Conservation (phyloP, 768 basidiomycete species). For the Mycena albidolilacea region DNA sequence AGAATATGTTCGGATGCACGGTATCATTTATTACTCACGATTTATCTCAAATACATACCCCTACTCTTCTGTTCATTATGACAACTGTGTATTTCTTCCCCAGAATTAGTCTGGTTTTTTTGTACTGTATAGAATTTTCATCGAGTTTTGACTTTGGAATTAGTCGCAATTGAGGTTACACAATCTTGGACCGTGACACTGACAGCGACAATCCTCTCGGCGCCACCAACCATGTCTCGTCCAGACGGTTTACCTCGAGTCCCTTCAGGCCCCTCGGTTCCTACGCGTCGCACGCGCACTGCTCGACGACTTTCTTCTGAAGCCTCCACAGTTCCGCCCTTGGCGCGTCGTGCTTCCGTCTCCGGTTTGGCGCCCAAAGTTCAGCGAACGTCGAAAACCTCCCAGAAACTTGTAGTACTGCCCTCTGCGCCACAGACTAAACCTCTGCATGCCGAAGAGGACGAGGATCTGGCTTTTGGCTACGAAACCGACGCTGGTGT, state of each 20-base stretch:
- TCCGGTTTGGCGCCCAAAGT: slow-evolving; percentile 63
- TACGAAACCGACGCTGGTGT: slow-evolving; percentile 78
- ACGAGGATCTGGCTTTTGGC: slow-evolving; percentile 69
- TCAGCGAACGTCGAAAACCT: slow-evolving; percentile 90
- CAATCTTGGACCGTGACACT: not conserved
- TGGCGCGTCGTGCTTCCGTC: slow-evolving; percentile 57
- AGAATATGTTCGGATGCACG: slow-evolving; percentile 35
- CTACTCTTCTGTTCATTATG: slow-evolving; percentile 32
- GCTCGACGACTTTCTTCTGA: slow-evolving; percentile 46
- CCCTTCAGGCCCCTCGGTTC: slow-evolving; percentile 47
- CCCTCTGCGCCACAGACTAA: slow-evolving; percentile 93
- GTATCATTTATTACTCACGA: slow-evolving; percentile 40
- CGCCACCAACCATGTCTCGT: slow-evolving; percentile 27
- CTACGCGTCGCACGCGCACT: slow-evolving; percentile 51
- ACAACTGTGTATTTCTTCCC: slow-evolving; percentile 34
- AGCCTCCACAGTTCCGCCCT: slow-evolving; percentile 22
- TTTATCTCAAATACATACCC: slow-evolving; percentile 35
- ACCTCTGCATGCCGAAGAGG: slow-evolving; percentile 64
- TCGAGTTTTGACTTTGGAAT: not conserved
- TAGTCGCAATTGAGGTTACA: not conserved
- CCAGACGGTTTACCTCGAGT: slow-evolving; percentile 38
- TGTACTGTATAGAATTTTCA: slow-evolving; percentile 33
- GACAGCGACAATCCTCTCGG: not conserved
- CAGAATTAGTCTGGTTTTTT: slow-evolving; percentile 15
- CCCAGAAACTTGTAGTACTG: slow-evolving; percentile 90